Evolutionary conservation across 192 early-diverging fungal species (phyloP), one percentile per base, ranked within the genome.

Genomic region (Coemansia sp.): DNA sequence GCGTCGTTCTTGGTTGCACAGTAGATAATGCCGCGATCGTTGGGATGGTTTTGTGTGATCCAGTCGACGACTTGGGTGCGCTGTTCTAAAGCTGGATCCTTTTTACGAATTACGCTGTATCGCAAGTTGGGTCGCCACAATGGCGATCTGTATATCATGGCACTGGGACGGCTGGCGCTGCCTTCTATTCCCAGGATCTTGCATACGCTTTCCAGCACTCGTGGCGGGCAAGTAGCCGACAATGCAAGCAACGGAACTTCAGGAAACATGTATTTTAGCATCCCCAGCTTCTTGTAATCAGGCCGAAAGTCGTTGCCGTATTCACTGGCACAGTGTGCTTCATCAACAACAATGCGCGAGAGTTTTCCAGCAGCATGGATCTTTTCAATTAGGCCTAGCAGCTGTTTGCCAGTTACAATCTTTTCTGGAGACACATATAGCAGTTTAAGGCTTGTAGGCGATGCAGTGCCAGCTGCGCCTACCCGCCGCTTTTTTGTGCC

Each of bases 181-280:
- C 78, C 78, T 16, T 74, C 52, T 4, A 84, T 65, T 18, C 70
- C 72, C n/a, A 85, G 76, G 18, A 83, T 84, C 36, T 52, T 51
- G 46, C 78, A 53, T 16, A 84, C 80, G 63, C 75, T 78, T 23
- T 69, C 56, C 55, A 84, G 77, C 15, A 83, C 74, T 19, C 67
- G 70, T 19, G 77, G 79, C 20, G 82, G 80, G 20, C 82, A 84
- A 1, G 90, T 94, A 0, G 91, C 91, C 2, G 92, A 90, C 36
- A 94, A 65, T 3, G 90, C 91, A 68, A 89, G 84, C 42, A 94
- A 66, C 1, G 84, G 87, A 1, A 84, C 69, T 1, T 72, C 53
- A 1, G 84, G 84, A 53, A 88, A 91, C 28, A 75, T 28, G 31
- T 68, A 70, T 53, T 68, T 71, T 16, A 83, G 66, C 42, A 81